Base-by-base conservation (phyloP, 805 yeast species). In the Cyberlindnera misumaiensis region DNA sequence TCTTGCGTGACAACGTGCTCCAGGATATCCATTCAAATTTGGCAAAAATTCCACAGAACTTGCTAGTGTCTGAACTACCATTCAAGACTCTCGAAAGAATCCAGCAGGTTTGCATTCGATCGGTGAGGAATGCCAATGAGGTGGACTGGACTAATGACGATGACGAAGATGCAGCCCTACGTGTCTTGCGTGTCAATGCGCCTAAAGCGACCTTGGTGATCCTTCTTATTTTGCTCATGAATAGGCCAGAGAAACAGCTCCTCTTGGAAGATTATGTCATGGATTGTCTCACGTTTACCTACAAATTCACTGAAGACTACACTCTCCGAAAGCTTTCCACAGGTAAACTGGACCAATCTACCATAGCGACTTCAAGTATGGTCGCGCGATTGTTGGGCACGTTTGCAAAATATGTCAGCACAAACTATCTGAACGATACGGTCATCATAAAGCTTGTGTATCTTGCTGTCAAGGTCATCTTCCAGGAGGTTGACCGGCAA, bases 361-460 rank as follows among this genome's bases (percentile, higher is more conserved):
- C n/a, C 14, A 26, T 27, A n/a, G 13, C 16, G 7, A 12, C 17
- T 8, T 11, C 28, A 5, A 27, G 35, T 3, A 30, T 36, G 10
- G 14, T 54, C 11, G 35, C 34, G 3, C 46, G 39, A 11, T 34
- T 43, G 2, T 38, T 55, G 17, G 33, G 42, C 9, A 45, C 49
- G 16, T 28, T 62, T 2, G 39, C 53, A 4, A 30, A 16, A 2
- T 56, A 45, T n/a, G 36, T 52, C 11, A 32, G 44, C 2, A 27
- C 17, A 9, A 49, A 48, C 3, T 45, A 42, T 12, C 34, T 68
- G 30, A 75, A 76, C 38, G 89, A 82, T 29, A 64, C 61, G 3
- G 49, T 71, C 0, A 51, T 81, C 9, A 77, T 87, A 0, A 73
- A 71, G 44, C 48, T 84, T 22, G 85, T 81, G 43, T 82, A 75